Base-by-base conservation (phyloP, 305 asterid species). In the Stenogyne calaminthoides region DNA sequence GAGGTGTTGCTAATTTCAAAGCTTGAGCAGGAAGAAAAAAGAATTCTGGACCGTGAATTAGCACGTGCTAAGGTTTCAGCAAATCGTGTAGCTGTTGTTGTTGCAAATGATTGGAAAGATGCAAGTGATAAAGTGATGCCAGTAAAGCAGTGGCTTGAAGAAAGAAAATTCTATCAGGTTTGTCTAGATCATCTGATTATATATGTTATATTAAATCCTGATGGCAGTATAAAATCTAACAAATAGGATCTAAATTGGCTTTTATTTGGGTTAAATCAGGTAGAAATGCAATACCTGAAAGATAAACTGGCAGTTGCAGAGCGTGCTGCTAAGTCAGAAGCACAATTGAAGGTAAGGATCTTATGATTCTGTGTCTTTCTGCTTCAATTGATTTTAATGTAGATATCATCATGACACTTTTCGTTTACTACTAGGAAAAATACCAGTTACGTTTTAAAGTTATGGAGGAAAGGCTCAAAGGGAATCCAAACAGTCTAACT, bases 101-200 rank as follows among this genome's bases (percentile, higher is more conserved):
- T 92, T 76, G 98, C 98, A 19, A 95, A 95, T 77, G 99, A 95
- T 63, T 90, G 97, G 97, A 93, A 93, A 84, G 98, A 93, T 82
- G 89, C 94, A 57, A 87, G 71, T 67, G 96, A 93, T 84, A 93
- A 91, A 91, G 98, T 93, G 64, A 93, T 91, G 98, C 98, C 98
- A n/a, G 97, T 93, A 71, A 93, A 89, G 79, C 97, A 91, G 74
- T 93, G 98, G 97, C 96, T 93, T 74, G 98, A 93, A 83, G 98
- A 93, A 84, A 84, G 98, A 86, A 93, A 89, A 75, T 83, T 82
- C 76, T 87, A 78, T 72, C 97, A 93, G 96, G 98, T 85, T 79
- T 70, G 54, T 78, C 63, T 27, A 16, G 64, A 55, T 58, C 70
- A 54, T 75, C 72, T 64, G 2, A 65, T 51, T 54, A 20, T 62